A percentile compares a stretch with the other conserved stretches of the same genome.
phyloP scores from a whole-genome alignment of 2,329 filamentous ascomycete species.

The Aspergillus pseudonomiae region DNA sequence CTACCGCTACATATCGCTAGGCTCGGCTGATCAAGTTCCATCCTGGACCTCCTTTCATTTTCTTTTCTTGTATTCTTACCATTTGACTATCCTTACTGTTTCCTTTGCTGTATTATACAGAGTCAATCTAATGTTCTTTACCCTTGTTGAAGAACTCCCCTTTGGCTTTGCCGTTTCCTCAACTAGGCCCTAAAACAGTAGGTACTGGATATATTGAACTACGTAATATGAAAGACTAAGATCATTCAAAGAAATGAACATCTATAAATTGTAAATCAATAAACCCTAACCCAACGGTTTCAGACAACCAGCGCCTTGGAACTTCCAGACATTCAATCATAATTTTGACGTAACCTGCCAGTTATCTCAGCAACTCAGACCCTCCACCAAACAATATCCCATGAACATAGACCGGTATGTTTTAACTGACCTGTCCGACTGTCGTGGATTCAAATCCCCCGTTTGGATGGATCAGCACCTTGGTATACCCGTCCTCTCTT shows the following conservation, averaged over 20 bases:
- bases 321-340: background rate
- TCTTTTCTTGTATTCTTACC: background rate
- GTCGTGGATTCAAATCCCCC: slow-evolving; percentile 37
- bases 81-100: background rate
- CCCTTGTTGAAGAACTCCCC: no score
- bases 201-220: background rate
- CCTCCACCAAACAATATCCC: background rate
- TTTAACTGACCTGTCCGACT: background rate
- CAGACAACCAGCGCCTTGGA: background rate
- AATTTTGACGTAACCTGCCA: slow-evolving; percentile 2
- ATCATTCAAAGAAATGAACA: background rate
- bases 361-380: background rate
- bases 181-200: no score
- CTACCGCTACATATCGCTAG: background rate
- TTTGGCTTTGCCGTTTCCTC: no score
- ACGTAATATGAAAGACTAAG: background rate
- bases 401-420: background rate
- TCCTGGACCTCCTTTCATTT: background rate
- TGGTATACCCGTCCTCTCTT: slow-evolving; percentile 67
- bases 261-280: background rate
- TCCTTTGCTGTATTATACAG: background rate
- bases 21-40: background rate
- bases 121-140: no score
- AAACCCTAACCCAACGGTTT: background rate
- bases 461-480: slow-evolving; percentile 69